These are phyloP conservation scores for Volvox africanus DNA, from an alignment of 139 green algal species.

Conservation along the genomic window DNA sequence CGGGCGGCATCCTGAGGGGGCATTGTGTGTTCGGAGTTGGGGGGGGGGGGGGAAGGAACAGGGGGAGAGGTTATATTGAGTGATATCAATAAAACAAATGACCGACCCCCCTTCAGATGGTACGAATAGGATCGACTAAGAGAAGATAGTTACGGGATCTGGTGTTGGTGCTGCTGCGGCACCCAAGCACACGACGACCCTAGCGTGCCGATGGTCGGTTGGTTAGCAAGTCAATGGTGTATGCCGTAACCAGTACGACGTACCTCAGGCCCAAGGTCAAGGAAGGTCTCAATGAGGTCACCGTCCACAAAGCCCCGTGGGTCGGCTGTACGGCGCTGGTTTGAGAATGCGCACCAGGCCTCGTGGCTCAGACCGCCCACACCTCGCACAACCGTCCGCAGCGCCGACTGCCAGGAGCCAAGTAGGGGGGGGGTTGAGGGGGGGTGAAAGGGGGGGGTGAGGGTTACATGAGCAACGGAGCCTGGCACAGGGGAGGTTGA, in stretches of 20 bases:
- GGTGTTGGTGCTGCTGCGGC: neutral
- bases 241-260: neutral
- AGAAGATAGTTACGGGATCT: neutral
- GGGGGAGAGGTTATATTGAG: neutral
- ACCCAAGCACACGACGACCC: neutral
- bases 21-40: too few relatives aligned
- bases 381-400: slow-evolving; percentile 69
- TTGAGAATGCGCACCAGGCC: slow-evolving; percentile 88
- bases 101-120: neutral
- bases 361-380: slow-evolving; percentile 91
- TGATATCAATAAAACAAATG: neutral
- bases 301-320: slow-evolving; percentile 91
- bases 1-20: slow-evolving; percentile 41
- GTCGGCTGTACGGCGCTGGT: slow-evolving; percentile 74
- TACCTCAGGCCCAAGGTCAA: slow-evolving; percentile 83
- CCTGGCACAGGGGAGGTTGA: neutral
- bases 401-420: slow-evolving; percentile 36
- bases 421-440: neutral
- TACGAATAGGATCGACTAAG: neutral
- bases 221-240: neutral
- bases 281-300: slow-evolving; percentile 94
- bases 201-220: neutral
- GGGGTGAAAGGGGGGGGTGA: neutral
- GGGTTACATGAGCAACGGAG: too few relatives aligned
- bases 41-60: neutral